Conservation (phyloP, 2,329 filamentous ascomycete species). For the Cercospora janseana region DNA sequence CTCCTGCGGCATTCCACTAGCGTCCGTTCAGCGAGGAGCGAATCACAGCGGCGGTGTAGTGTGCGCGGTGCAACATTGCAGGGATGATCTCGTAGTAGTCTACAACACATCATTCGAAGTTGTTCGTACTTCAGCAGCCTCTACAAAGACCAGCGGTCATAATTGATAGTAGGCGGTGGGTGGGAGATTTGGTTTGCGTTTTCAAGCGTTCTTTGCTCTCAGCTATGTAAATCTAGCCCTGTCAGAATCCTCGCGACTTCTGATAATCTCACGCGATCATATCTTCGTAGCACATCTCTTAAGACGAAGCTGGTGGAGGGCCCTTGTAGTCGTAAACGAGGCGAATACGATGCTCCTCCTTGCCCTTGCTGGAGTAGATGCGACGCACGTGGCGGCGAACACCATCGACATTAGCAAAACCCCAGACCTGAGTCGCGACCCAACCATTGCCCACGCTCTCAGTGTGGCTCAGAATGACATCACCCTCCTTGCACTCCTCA, state of each 20-base stretch:
- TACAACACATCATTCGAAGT: too few relatives aligned
- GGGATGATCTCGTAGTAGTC: too few relatives aligned
- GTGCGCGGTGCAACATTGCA: too few relatives aligned
- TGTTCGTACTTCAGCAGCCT: too few relatives aligned
- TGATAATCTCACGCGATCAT: neutral
- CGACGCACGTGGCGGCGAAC: constrained; percentile 42
- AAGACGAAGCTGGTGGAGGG: constrained; percentile 4
- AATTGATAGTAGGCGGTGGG: neutral
- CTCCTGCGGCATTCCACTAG: constrained; percentile 12
- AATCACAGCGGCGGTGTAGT: too few relatives aligned
- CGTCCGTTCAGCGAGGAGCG: neutral
- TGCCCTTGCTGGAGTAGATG: constrained; percentile 41
- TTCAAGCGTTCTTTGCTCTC: too few relatives aligned
- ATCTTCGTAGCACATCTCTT: constrained; percentile 7
- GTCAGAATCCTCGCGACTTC: neutral
- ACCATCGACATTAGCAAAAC: constrained; percentile 46
- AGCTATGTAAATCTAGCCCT: constrained; percentile 4
- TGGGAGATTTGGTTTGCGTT: too few relatives aligned
- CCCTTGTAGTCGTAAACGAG: constrained; percentile 45
- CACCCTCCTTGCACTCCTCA: constrained; percentile 47
- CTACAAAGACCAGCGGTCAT: too few relatives aligned
- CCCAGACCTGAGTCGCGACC: constrained; percentile 56
- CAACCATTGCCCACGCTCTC: constrained; percentile 51
- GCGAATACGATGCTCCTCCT: constrained; percentile 40
- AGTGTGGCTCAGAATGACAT: constrained; percentile 51